These are phyloP conservation scores for Candida nanaspora DNA, from an alignment of 805 yeast species.

Conservation along the genomic window DNA sequence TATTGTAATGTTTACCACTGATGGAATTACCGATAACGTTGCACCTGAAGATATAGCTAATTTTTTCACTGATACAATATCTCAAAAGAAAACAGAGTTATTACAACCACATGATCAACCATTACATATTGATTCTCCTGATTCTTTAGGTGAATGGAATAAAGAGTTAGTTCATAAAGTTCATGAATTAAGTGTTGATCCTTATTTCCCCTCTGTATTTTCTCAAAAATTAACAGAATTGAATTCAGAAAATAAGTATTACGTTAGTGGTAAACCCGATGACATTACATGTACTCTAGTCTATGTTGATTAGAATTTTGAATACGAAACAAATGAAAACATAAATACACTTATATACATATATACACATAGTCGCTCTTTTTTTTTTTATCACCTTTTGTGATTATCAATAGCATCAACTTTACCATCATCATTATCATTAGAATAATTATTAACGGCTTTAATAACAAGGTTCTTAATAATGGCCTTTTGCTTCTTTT, in stretches of 20 bases:
- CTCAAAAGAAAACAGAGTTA: conserved; percentile 10
- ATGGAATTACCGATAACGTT: conserved; percentile 88
- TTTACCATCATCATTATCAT: too few relatives aligned
- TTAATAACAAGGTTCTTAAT: conserved; percentile 49
- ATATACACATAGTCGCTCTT: background rate
- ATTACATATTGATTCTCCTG: background rate
- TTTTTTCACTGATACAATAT: conserved; percentile 50
- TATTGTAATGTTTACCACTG: conserved; percentile 80
- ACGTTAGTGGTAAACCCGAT: conserved; percentile 92
- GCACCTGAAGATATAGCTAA: conserved; percentile 63
- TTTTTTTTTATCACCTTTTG: background rate
- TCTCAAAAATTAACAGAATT: conserved; percentile 66
- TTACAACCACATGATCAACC: background rate
- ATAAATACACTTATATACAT: background rate
- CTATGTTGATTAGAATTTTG: conserved; percentile 34
- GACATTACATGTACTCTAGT: conserved; percentile 83
- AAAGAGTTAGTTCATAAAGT: conserved; percentile 58
- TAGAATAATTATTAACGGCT: background rate
- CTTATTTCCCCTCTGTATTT: conserved; percentile 74
- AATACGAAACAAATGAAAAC: background rate
- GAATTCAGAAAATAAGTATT: conserved; percentile 60
- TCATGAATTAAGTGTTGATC: conserved; percentile 61
- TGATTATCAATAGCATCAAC: background rate
- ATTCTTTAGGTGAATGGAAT: conserved; percentile 40
- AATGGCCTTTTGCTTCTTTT: conserved; percentile 42